Evolutionary conservation across 306 rosid species (phyloP), one percentile per base, ranked within the genome.

Genomic region (Dalbergia cultrata): DNA sequence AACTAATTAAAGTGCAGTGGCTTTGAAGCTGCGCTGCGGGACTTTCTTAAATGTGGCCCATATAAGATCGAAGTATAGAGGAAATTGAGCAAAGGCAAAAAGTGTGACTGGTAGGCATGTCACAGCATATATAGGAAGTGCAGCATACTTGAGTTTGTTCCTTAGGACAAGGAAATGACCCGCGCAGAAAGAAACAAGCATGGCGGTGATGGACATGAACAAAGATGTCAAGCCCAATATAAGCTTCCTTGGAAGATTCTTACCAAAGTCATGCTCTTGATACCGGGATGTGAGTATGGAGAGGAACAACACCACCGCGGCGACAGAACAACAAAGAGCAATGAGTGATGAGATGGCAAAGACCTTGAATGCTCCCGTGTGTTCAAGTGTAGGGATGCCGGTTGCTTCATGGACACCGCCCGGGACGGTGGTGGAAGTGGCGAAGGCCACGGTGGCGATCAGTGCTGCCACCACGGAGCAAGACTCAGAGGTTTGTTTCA

Each of bases 381-480:
- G 4, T 45, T 50, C 72, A 4, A 86, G 70, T 21, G 26, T 14
- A 6, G 86, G 89, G 19, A 14, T 7, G 31, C 89, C 86, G 8
- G 0, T 72, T 0, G 6, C 14, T 9, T 39, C 10, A 12, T 31
- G 12, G 39, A 56, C n/a, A 16, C 80, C 86, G 0, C 86, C 88
- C 0, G 86, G 88, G 52, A 82, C 31, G 16, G 69, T 76, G 9
- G 86, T 11, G 10, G 86, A 64, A 12, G 86, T 74, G 73, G 86
- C 68, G 13, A 79, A 90, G 37, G 90, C 87, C 0, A 87, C 87
- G 0, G 90, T 69, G 75, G 91, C 95, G 5, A 91, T 76, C 63
- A 91, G 74, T 12, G 89, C 86, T 1, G 90, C 90, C 47, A 89
- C 93, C 11, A 87, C 43, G 0, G 90, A 89, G 83, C 95, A 89